Evolutionary conservation across 2,329 filamentous ascomycete genomes (phyloP).

Genomic region (Apiospora phragmitis): DNA sequence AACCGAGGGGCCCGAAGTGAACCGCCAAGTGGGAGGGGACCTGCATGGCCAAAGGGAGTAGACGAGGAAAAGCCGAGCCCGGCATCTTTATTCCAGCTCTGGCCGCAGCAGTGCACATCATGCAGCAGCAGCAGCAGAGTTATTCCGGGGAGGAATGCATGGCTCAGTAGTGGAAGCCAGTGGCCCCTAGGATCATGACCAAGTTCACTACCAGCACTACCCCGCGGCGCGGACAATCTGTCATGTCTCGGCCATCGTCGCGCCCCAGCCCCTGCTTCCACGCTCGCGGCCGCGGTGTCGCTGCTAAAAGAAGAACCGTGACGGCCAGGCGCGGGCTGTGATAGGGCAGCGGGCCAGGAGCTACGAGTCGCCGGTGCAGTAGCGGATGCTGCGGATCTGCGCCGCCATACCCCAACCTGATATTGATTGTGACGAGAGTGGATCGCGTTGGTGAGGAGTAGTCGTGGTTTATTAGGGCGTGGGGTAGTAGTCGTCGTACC

Average conservation of each 20-base stretch:
- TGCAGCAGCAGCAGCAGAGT: neutral
- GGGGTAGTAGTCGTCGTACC: neutral
- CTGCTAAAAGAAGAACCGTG: conserved; percentile 5
- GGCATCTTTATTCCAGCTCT: neutral
- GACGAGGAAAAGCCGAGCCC: neutral
- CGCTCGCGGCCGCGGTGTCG: neutral
- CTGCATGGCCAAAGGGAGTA: neutral
- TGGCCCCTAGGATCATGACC: neutral
- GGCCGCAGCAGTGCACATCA: neutral
- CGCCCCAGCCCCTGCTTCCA: neutral
- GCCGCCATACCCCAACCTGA: neutral
- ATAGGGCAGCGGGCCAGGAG: neutral
- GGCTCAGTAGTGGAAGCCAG: neutral
- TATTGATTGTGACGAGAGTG: neutral
- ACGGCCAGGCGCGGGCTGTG: neutral
- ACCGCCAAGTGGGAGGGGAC: neutral
- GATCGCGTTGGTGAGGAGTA: neutral
- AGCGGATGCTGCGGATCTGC: neutral
- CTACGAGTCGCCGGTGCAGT: neutral
- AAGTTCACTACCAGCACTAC: neutral
- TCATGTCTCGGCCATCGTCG: neutral
- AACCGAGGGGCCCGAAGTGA: neutral
- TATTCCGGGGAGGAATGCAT: neutral
- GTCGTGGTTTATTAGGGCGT: neutral
- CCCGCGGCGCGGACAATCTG: neutral